phyloP scores from a whole-genome alignment of 306 rosid species.

The Prunus dulcis region DNA sequence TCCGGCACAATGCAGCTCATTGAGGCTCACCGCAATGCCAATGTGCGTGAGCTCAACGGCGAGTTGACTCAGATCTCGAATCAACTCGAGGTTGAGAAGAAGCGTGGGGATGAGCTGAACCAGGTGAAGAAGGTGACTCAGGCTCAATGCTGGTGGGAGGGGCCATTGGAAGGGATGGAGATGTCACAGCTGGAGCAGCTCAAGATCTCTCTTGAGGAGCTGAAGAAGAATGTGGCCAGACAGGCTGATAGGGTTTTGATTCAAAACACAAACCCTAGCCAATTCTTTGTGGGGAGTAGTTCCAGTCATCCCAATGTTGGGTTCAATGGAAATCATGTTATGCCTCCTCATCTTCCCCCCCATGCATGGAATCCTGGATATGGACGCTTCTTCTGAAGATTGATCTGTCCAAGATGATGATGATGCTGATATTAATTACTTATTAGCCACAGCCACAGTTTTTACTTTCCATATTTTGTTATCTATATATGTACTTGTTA shows the following conservation, averaged over 20 bases:
- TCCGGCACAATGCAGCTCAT: conserved; percentile 32
- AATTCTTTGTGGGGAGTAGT: conserved; percentile 3
- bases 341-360: conserved; percentile 1
- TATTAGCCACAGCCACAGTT: background rate
- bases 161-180: conserved; percentile 23
- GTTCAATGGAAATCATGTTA: background rate
- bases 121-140: conserved; percentile 7
- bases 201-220: conserved; percentile 20
- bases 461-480: background rate
- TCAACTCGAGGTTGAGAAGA: conserved; percentile 29
- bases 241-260: conserved; percentile 33
- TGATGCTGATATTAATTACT: background rate
- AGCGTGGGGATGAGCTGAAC: conserved; percentile 22
- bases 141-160: conserved; percentile 28
- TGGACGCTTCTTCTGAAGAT: conserved; percentile 31
- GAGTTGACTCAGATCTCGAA: conserved; percentile 18
- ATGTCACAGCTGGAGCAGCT: conserved; percentile 24
- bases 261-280: conserved; percentile 22
- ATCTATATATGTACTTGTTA: background rate
- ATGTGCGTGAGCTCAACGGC: conserved; percentile 26
- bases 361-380: conserved; percentile 18
- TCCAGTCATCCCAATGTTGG: background rate
- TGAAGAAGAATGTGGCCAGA: conserved; percentile 33
- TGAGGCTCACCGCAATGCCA: conserved; percentile 27
- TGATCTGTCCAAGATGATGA: no score